Conservation (phyloP, 2,329 filamentous ascomycete genomes). For the Cyclaneusma minus region DNA sequence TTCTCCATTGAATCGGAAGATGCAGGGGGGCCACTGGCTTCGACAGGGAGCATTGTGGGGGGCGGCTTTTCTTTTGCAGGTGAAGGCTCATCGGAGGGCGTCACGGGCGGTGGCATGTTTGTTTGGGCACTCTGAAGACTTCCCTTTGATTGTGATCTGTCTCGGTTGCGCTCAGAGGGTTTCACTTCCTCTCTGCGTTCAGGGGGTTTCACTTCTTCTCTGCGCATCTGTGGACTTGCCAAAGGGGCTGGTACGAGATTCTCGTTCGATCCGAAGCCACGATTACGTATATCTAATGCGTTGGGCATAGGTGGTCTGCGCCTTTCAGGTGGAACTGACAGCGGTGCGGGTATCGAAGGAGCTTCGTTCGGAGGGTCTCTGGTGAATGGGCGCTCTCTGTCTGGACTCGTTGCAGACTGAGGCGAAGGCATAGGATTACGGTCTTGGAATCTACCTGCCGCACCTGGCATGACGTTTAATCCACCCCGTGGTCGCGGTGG, state of each 20-base stretch:
- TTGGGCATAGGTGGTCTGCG: constrained; percentile 18
- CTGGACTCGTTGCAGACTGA: constrained; percentile 14
- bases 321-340: constrained; percentile 16
- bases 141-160: constrained; percentile 9
- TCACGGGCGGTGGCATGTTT: no score
- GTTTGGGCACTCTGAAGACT: no score
- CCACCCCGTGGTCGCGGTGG: constrained; percentile 17
- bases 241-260: constrained; percentile 20
- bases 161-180: constrained; percentile 17
- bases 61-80: no score
- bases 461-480: constrained; percentile 13
- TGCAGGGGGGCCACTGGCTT: no score
- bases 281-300: constrained; percentile 15
- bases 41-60: no score
- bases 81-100: no score
- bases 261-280: constrained; percentile 10
- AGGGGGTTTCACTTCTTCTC: constrained; percentile 18
- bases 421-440: constrained; percentile 16
- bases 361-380: constrained; percentile 10
- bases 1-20: no score
- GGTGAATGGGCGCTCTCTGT: constrained; percentile 9
- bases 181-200: constrained; percentile 19
- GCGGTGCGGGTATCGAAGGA: constrained; percentile 15
- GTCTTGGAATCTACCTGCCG: constrained; percentile 16
- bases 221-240: constrained; percentile 18